Evolutionary conservation across 2,329 filamentous ascomycete species (phyloP), one percentile per base, ranked within the genome.

Genomic region (Myotisia sp.): DNA sequence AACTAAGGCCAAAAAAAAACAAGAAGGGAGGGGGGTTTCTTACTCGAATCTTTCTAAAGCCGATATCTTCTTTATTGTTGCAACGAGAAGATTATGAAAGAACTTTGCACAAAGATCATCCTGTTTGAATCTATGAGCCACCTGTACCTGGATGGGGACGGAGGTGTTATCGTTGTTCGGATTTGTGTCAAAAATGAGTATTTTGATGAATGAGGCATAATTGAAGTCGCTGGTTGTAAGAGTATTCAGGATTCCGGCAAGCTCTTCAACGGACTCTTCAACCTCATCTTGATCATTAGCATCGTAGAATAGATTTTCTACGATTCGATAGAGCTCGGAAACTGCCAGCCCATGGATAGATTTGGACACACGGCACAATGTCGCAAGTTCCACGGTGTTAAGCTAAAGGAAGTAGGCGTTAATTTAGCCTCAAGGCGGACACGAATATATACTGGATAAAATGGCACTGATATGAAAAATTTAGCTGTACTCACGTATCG

Each of bases 151-250:
- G 5, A 27, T 22, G 26, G 26, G 28, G 16, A 23, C 20, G 29
- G 24, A 33, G n/a, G 63, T 68, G 48, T 68, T 68, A 34, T 57
- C 50, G 6, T 68, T 70, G 6, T 61, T 57, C 40, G 60, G 67
- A 17, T 68, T 52, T 1, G 70, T 71, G 41, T 75, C 71, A 39
- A 78, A 59, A 20, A 59, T 63, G 23, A 78, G 55, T 37, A 70
- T 64, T 40, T 62, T 63, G 19, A 77, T 54, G 46, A 74, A 66
- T 41, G 65, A 56, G 17, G 69, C 70, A 54, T 77, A 76, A 51
- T 76, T 62, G 54, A 76, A 75, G 19, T 74, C 64, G 58, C 72
- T 76, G 0, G 71, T 71, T 19, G 65, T 68, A 35, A 78, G 68
- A 3, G 73, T 76, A 36, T 76, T 67, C 30, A 78, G 60, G 3